Percentiles rank a stretch among this genome's conserved stretches.
These are phyloP conservation scores for Calonectria hongkongensis DNA, from an alignment of 2,329 filamentous ascomycete species.

Conservation along the genomic window DNA sequence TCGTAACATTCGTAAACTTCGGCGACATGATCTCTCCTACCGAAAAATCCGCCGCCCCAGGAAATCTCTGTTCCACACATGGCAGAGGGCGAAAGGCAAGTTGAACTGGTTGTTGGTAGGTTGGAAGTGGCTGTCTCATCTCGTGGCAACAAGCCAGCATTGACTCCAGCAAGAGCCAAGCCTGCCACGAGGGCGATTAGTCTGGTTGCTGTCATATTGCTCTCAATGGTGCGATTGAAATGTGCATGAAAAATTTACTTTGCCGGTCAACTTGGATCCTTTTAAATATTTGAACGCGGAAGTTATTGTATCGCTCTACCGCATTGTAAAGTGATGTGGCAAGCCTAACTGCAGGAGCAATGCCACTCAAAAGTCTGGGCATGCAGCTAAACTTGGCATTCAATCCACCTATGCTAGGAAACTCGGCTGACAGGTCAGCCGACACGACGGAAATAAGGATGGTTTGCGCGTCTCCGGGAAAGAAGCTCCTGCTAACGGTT, in stretches of 20 bases:
- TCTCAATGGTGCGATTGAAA: no score
- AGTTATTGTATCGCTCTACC: background rate
- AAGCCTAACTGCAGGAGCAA: background rate
- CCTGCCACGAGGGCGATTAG: background rate
- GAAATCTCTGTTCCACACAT: conserved; percentile 16
- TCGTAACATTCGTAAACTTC: conserved; percentile 1
- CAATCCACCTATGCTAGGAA: background rate
- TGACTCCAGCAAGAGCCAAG: background rate
- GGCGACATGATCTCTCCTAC: background rate
- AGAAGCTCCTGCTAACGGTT: background rate
- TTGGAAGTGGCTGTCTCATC: background rate
- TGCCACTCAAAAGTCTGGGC: background rate
- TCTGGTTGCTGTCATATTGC: conserved; percentile 4
- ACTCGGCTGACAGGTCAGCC: background rate
- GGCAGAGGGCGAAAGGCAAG: conserved; percentile 2
- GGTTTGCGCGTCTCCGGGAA: background rate
- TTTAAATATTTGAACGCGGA: background rate
- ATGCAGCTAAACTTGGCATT: background rate
- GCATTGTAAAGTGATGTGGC: background rate
- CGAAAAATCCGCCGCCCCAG: conserved; percentile 16
- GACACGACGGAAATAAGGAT: background rate
- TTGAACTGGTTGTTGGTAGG: background rate
- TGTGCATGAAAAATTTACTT: no score
- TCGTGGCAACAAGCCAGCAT: background rate
- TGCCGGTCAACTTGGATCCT: no score